phyloP scores from a whole-genome alignment of 2,329 filamentous ascomycete species.

The Verticillium isaacii region DNA sequence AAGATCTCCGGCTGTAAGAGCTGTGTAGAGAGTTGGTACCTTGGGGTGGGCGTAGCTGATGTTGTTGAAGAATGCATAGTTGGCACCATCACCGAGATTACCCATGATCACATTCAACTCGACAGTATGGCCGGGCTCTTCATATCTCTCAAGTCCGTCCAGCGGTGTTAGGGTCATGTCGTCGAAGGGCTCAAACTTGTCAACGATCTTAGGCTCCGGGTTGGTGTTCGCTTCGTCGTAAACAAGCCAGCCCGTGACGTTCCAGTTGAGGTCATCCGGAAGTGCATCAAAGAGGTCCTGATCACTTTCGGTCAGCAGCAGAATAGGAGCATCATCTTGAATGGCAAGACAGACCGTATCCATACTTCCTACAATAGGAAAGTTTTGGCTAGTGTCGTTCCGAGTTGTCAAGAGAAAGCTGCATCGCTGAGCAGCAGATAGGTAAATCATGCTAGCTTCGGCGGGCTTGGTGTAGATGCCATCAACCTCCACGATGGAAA shows the following conservation, averaged over 20 bases:
- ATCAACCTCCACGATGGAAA: conserved; percentile 69
- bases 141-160: conserved; percentile 58
- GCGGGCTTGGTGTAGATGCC: conserved; percentile 62
- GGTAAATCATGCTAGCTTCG: conserved; percentile 59
- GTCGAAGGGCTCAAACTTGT: conserved; percentile 65
- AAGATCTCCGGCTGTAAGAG: conserved; percentile 56
- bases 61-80: conserved; percentile 67
- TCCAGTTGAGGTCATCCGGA: conserved; percentile 63
- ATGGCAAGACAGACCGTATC: conserved; percentile 46
- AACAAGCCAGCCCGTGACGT: conserved; percentile 60
- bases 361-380: conserved; percentile 65
- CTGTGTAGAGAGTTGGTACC: conserved; percentile 77
- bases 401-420: conserved; percentile 60
- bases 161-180: conserved; percentile 67
- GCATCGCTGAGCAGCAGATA: conserved; percentile 63
- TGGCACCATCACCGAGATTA: conserved; percentile 56
- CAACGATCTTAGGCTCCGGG: conserved; percentile 48
- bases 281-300: conserved; percentile 59
- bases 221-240: conserved; percentile 44
- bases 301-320: conserved; percentile 28
- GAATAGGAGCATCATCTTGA: not conserved
- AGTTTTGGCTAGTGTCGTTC: conserved; percentile 58
- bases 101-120: conserved; percentile 58
- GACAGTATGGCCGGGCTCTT: conserved; percentile 58
- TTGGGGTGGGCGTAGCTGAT: conserved; percentile 70